A percentile compares a stretch with the other conserved stretches of the same genome.
Conservation (phyloP, 768 basidiomycete genomes). For the Termitomyces titanicus region DNA sequence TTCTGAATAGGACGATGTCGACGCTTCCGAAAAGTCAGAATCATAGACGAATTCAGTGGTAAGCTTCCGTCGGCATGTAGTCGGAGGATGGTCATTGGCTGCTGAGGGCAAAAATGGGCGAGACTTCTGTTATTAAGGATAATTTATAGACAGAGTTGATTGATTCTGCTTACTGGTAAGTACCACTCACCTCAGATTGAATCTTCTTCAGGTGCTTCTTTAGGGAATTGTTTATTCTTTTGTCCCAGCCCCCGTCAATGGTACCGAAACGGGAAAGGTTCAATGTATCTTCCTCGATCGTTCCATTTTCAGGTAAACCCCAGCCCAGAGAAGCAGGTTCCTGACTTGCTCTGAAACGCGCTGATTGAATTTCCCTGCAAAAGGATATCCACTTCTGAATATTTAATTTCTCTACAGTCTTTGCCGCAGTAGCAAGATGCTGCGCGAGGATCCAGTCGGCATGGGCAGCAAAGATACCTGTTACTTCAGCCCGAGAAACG, state of each 20-base stretch:
- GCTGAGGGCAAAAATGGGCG: not conserved
- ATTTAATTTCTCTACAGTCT: slow-evolving; percentile 32
- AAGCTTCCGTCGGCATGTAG: not conserved
- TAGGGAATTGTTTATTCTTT: slow-evolving; percentile 16
- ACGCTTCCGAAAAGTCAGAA: slow-evolving; percentile 55
- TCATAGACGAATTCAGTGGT: slow-evolving; percentile 35
- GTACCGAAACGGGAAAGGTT: slow-evolving; percentile 30
- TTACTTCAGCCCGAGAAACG: slow-evolving; percentile 49
- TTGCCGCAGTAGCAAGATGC: slow-evolving; percentile 28
- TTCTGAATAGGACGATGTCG: slow-evolving; percentile 40
- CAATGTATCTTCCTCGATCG: slow-evolving; percentile 9
- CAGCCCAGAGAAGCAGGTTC: slow-evolving; percentile 29
- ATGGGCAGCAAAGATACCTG: slow-evolving; percentile 48
- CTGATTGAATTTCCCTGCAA: slow-evolving; percentile 26
- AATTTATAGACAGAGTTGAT: too few relatives aligned
- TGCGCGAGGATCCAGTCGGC: slow-evolving; percentile 57
- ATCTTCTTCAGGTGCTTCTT: slow-evolving; percentile 5
- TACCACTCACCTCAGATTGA: slow-evolving; percentile 1
- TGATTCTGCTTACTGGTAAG: not conserved
- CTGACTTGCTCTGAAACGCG: slow-evolving; percentile 27
- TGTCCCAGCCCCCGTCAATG: slow-evolving; percentile 25
- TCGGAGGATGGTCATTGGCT: not conserved
- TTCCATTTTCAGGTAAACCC: slow-evolving; percentile 29
- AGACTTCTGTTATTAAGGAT: not conserved
- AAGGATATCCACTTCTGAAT: slow-evolving; percentile 46